Percentiles rank a stretch among this genome's conserved stretches.
phyloP scores from a whole-genome alignment of 1,139 yeast species.

The Kodamaea suecica region DNA sequence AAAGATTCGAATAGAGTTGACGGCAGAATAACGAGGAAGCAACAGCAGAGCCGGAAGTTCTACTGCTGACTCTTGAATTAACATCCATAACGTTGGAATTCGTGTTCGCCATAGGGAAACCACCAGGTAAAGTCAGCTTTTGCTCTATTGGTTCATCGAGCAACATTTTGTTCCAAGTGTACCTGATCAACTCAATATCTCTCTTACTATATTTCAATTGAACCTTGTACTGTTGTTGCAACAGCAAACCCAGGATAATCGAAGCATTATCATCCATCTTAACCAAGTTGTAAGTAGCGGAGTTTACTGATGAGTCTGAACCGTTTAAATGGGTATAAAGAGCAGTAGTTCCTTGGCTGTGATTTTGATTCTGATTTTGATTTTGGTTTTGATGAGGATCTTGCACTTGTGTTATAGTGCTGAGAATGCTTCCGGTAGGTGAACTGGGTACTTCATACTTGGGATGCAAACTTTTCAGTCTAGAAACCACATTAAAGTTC shows the following conservation, averaged over 20 bases:
- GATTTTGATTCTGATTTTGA: neutral
- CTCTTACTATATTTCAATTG: constrained; percentile 26
- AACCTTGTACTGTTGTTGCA: constrained; percentile 27
- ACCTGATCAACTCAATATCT: constrained; percentile 41
- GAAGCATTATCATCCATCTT: constrained; percentile 49
- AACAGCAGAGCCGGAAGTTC: constrained; percentile 25
- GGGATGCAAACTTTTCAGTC: constrained; percentile 13
- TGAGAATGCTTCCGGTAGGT: neutral
- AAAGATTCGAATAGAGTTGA: constrained; percentile 59
- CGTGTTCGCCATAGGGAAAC: constrained; percentile 17
- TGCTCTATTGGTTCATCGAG: constrained; percentile 33
- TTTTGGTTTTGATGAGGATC: constrained; percentile 1
- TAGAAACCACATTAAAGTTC: constrained; percentile 13
- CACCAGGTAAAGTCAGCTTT: constrained; percentile 28
- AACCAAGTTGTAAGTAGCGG: constrained; percentile 34
- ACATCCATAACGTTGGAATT: constrained; percentile 6
- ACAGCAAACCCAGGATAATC: constrained; percentile 28
- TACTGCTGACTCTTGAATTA: constrained; percentile 12
- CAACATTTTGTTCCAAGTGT: constrained; percentile 46
- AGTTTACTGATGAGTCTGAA: constrained; percentile 11
- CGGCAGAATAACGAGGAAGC: constrained; percentile 56
- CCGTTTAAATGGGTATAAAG: constrained; percentile 7
- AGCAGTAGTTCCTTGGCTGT: constrained; percentile 1
- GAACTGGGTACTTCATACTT: constrained; percentile 9
- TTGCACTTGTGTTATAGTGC: constrained; percentile 1